Percentiles rank a stretch among this genome's conserved stretches.
These are phyloP conservation scores for Phialophora expanda DNA, from an alignment of 2,329 filamentous ascomycete species.

Conservation along the genomic window DNA sequence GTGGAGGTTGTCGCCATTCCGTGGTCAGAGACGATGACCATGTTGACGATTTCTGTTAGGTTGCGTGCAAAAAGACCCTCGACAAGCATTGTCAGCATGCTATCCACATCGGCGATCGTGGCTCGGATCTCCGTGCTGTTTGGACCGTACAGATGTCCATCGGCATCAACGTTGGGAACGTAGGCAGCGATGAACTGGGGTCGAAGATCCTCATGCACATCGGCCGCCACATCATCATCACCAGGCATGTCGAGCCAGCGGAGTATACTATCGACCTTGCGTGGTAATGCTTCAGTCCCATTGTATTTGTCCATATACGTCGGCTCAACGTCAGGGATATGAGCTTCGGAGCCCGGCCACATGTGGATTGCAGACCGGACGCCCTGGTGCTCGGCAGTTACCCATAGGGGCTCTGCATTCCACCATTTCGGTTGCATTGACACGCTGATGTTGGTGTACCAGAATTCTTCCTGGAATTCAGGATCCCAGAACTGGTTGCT, in stretches of 20 bases:
- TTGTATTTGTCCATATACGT: constrained; percentile 86
- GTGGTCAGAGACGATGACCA: constrained; percentile 96
- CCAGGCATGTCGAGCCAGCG: constrained; percentile 85
- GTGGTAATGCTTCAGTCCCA: constrained; percentile 71
- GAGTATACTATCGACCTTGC: constrained; percentile 79
- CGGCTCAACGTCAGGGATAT: constrained; percentile 75
- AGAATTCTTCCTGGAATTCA: constrained; percentile 75
- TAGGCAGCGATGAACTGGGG: constrained; percentile 94
- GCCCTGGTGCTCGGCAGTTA: constrained; percentile 82
- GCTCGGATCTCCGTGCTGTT: constrained; percentile 88
- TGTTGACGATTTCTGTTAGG: constrained; percentile 85
- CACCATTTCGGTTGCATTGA: constrained; percentile 92
- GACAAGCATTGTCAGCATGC: constrained; percentile 79
- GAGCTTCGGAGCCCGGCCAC: constrained; percentile 97
- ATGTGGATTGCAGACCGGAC: constrained; percentile 87
- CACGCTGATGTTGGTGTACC: constrained; percentile 59
- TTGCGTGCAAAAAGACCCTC: constrained; percentile 78
- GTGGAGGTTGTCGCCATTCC: constrained; percentile 95
- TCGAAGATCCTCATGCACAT: constrained; percentile 60
- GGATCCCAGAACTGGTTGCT: constrained; percentile 96
- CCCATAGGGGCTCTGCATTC: constrained; percentile 92
- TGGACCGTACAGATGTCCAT: constrained; percentile 86
- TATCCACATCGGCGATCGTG: constrained; percentile 80
- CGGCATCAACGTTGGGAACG: constrained; percentile 86
- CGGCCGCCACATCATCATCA: constrained; percentile 61